phyloP scores from a whole-genome alignment of 176 grass and related monocot genomes.

The Triticum dicoccoides region DNA sequence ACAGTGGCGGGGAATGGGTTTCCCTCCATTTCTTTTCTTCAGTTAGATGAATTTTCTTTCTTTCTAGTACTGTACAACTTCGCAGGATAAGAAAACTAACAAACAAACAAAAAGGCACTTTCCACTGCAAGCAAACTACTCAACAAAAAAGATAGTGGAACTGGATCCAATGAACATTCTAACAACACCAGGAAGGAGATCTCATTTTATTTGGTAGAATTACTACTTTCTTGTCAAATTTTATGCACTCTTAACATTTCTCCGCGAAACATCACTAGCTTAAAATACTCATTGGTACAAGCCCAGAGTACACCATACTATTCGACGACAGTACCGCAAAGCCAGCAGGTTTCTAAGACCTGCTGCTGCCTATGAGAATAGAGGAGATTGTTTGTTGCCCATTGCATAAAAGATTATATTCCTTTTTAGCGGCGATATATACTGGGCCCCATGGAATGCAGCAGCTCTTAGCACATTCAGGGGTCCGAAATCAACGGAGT shows the following conservation, averaged over 20 bases:
- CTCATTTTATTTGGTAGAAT: neutral
- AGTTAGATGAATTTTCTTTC: too few relatives aligned
- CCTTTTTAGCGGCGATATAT: slow-evolving; percentile 72
- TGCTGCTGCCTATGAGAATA: slow-evolving; percentile 40
- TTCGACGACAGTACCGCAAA: neutral
- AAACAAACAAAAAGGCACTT: neutral
- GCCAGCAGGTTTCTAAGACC: neutral
- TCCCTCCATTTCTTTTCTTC: too few relatives aligned
- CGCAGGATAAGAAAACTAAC: neutral
- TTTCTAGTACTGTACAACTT: neutral
- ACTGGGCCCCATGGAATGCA: slow-evolving; percentile 82
- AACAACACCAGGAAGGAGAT: neutral
- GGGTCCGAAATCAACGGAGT: slow-evolving; percentile 78
- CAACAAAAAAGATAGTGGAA: neutral
- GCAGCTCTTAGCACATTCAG: slow-evolving; percentile 75
- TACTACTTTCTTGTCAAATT: neutral
- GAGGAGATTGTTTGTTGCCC: slow-evolving; percentile 63
- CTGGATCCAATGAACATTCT: neutral
- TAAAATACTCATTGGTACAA: neutral
- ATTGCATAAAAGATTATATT: slow-evolving; percentile 88
- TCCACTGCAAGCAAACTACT: neutral
- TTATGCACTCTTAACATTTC: neutral
- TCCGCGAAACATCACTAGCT: slow-evolving; percentile 3
- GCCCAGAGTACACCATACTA: neutral
- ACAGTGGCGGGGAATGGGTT: too few relatives aligned